phyloP scores from a whole-genome alignment of 345 rosid species.

The Gossypium bickii region DNA sequence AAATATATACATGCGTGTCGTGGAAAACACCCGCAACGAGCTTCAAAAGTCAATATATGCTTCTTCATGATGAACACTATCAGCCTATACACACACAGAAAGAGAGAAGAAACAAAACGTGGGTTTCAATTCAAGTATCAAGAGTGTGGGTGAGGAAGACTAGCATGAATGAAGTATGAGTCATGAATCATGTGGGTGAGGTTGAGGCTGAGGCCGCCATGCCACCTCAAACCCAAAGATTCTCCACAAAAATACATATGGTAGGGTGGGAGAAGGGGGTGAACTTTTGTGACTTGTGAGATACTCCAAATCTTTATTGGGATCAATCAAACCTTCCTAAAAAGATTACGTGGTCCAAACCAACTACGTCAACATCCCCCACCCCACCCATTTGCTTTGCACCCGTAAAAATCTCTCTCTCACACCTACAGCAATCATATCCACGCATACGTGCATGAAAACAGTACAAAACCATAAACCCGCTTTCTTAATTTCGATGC shows the following conservation, averaged over 20 bases:
- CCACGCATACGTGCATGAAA: constrained; percentile 26
- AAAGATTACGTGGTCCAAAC: constrained; percentile 16
- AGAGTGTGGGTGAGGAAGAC: not conserved
- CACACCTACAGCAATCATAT: not conserved
- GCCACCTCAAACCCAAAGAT: not conserved
- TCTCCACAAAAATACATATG: constrained; percentile 9
- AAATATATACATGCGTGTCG: not conserved
- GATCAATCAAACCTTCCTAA: constrained; percentile 44
- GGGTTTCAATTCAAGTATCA: not conserved
- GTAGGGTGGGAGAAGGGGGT: constrained; percentile 3
- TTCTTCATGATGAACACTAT: constrained; percentile 19
- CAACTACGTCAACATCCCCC: not conserved
- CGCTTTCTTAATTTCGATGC: not conserved
- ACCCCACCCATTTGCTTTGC: not conserved
- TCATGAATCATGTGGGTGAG: not conserved
- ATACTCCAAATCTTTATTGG: constrained; percentile 48
- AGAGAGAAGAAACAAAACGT: not conserved
- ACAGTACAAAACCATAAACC: not conserved
- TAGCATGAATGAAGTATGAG: not conserved
- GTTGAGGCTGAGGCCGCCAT: no score
- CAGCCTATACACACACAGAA: not conserved
- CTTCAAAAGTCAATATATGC: constrained; percentile 9
- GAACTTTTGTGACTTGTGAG: constrained; percentile 16
- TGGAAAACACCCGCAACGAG: not conserved
- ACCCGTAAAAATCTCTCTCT: constrained; percentile 1